phyloP scores from a whole-genome alignment of 106 monocot species.

The Acorus calamus region DNA sequence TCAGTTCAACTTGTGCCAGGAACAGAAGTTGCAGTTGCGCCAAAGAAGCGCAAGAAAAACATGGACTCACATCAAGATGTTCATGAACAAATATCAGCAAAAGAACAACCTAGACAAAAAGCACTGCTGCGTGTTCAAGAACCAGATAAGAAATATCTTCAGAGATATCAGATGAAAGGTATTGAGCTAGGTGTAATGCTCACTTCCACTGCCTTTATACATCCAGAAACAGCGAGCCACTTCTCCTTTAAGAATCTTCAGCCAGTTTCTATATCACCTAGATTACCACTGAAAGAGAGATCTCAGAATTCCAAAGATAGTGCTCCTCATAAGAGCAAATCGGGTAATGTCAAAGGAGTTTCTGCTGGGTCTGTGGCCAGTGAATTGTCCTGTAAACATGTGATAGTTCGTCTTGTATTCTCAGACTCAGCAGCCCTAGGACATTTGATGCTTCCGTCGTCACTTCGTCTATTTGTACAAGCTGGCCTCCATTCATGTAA shows the following conservation, averaged over 20 bases:
- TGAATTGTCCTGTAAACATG: slow-evolving; percentile 24
- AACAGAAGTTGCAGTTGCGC: slow-evolving; percentile 84
- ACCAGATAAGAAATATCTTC: slow-evolving; percentile 23
- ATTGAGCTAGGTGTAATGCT: slow-evolving; percentile 69
- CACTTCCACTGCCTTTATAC: slow-evolving; percentile 56
- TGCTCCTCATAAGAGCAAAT: slow-evolving; percentile 13
- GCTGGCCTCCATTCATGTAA: slow-evolving; percentile 80
- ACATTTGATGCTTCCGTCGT: slow-evolving; percentile 75
- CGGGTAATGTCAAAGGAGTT: slow-evolving; percentile 17
- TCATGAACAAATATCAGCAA: slow-evolving; percentile 16
- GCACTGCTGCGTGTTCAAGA: slow-evolving; percentile 73
- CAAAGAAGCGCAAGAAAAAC: slow-evolving; percentile 50
- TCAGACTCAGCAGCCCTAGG: slow-evolving; percentile 61
- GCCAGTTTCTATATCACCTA: slow-evolving; percentile 49
- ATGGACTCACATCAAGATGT: slow-evolving; percentile 16
- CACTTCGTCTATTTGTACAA: slow-evolving; percentile 52
- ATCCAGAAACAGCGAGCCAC: slow-evolving; percentile 76
- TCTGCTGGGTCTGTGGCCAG: slow-evolving; percentile 5
- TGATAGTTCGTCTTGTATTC: slow-evolving; percentile 47
- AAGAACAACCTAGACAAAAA: slow-evolving; percentile 26
- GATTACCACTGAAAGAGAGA: slow-evolving; percentile 24
- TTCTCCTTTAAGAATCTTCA: slow-evolving; percentile 74
- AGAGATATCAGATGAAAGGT: slow-evolving; percentile 43
- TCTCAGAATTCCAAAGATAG: slow-evolving; percentile 29
- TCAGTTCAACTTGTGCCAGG: slow-evolving; percentile 94